Conservation (phyloP, 2,329 filamentous ascomycete species). For the Talaromyces funiculosus region DNA sequence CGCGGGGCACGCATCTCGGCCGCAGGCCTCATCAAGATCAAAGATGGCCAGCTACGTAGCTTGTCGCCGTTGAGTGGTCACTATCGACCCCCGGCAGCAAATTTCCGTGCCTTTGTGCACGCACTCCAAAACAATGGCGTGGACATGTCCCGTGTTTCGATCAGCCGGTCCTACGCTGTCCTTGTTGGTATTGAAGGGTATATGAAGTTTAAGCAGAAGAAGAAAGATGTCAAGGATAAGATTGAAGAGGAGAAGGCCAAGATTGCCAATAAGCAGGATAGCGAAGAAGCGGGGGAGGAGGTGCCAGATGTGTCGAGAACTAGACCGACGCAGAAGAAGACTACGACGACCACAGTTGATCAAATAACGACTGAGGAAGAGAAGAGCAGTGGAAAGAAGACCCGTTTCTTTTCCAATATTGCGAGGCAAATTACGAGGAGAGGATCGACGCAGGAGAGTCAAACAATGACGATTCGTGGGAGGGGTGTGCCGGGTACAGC, state of each 20-base stretch:
- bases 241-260: conserved; percentile 49
- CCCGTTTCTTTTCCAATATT: background rate
- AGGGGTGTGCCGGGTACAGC: conserved; percentile 18
- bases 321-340: conserved; percentile 4
- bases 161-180: conserved; percentile 76
- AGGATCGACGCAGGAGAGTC: background rate
- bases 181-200: conserved; percentile 79
- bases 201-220: conserved; percentile 59
- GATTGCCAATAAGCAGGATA: conserved; percentile 28
- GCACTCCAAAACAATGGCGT: conserved; percentile 66
- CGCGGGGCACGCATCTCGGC: conserved; percentile 75
- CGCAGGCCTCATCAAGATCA: conserved; percentile 79
- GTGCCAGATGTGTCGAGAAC: background rate
- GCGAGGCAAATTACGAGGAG: background rate
- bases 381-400: background rate
- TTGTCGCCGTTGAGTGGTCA: conserved; percentile 68
- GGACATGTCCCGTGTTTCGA: conserved; percentile 72
- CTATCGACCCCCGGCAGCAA: conserved; percentile 75
- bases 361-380: background rate
- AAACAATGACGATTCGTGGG: background rate
- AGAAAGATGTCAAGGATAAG: conserved; percentile 50
- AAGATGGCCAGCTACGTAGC: conserved; percentile 68
- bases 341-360: background rate
- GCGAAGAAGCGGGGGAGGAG: background rate
- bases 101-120: conserved; percentile 76